These are phyloP conservation scores for Puya raimondii DNA, from an alignment of 176 grass and related monocot genomes.

Conservation along the genomic window DNA sequence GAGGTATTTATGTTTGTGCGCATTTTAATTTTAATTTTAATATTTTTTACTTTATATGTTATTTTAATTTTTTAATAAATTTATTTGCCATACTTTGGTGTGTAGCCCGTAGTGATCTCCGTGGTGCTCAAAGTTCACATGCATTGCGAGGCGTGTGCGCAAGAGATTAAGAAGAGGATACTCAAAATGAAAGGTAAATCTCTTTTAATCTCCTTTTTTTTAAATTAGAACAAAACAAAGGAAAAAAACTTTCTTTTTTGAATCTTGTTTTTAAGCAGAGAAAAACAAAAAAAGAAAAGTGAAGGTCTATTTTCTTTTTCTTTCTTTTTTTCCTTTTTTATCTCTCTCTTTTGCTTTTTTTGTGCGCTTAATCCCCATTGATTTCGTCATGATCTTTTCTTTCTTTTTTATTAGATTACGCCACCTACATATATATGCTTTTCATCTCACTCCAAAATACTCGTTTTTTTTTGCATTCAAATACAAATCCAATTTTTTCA, in stretches of 20 bases:
- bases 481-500: no score
- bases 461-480: no score
- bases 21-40: not conserved
- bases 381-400: not conserved
- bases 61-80: not conserved
- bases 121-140: slow-evolving; percentile 79
- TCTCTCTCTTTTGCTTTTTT: no score
- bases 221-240: not conserved
- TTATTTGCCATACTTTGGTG: not conserved
- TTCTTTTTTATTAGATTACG: not conserved
- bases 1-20: not conserved
- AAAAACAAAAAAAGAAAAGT: no score
- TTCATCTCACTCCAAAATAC: no score
- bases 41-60: no score
- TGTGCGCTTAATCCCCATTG: no score
- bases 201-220: not conserved
- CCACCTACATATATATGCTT: no score
- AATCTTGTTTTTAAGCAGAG: not conserved
- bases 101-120: slow-evolving; percentile 46
- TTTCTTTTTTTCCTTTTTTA: no score
- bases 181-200: slow-evolving; percentile 77
- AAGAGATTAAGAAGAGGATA: slow-evolving; percentile 64
- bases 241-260: not conserved
- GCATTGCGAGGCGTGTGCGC: slow-evolving; percentile 80
- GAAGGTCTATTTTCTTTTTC: no score